These are phyloP conservation scores for Sugiyamaella floridensis DNA, from an alignment of 805 yeast species.

Conservation along the genomic window DNA sequence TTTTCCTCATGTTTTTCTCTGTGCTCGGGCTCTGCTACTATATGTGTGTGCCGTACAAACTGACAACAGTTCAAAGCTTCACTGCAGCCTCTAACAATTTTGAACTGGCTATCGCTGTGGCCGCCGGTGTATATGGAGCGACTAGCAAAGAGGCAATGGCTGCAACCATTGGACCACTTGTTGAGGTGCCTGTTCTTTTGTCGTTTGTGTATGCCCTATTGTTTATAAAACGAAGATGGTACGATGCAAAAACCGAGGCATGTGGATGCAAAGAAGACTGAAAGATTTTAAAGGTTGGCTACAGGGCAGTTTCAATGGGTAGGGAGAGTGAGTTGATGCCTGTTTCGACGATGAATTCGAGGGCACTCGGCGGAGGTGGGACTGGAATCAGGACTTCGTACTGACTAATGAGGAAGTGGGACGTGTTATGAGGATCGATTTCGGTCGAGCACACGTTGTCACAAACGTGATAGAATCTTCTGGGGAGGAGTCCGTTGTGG, in stretches of 20 bases:
- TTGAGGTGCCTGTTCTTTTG: constrained; percentile 49
- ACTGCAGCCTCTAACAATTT: constrained; percentile 55
- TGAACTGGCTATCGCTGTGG: constrained; percentile 49
- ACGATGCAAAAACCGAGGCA: constrained; percentile 5
- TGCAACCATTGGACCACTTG: constrained; percentile 52
- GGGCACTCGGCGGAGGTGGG: too few relatives aligned
- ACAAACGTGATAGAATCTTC: too few relatives aligned
- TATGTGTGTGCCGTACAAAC: constrained; percentile 28
- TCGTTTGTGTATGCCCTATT: constrained; percentile 15
- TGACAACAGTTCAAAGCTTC: constrained; percentile 45
- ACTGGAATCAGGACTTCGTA: too few relatives aligned
- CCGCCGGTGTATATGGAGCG: constrained; percentile 46
- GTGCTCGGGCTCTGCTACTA: constrained; percentile 31
- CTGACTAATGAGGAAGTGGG: too few relatives aligned
- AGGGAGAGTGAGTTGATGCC: too few relatives aligned
- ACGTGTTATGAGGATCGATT: too few relatives aligned
- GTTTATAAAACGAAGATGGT: constrained; percentile 8
- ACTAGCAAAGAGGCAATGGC: constrained; percentile 50
- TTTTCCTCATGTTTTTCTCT: constrained; percentile 42
- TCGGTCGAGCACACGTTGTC: too few relatives aligned
- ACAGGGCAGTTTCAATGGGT: too few relatives aligned
- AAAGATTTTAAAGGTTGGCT: background rate
- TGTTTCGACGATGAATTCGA: too few relatives aligned
- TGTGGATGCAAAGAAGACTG: constrained; percentile 9
- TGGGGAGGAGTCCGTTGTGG: too few relatives aligned